Evolutionary conservation across 768 basidiomycete species (phyloP), one percentile per base, ranked within the genome.

Genomic region (Termitomyces sp.): DNA sequence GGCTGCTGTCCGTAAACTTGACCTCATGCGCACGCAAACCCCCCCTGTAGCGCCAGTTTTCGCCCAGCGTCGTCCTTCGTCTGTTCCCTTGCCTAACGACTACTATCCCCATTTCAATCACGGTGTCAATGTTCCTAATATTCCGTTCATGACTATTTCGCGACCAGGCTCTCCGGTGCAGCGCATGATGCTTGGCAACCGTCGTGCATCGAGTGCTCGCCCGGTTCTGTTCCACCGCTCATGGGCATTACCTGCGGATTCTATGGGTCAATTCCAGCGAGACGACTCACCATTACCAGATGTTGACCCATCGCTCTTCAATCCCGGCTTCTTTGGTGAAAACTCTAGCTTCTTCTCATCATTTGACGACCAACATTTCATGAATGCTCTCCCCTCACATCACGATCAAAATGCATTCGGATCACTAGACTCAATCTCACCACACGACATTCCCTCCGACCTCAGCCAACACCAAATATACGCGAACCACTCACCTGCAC

Each of bases 81-180:
- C 86, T 0, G 86, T 87, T 0, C 87, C 87, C 1, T 81, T 86
- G 10, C 83, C 82, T 3, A 80, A 79, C 63, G 74, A 76, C 50
- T 71, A 66, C 43, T 67, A 70, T 60, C 66, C 60, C 15, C 65
- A 59, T 54, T 60, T 57, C 67, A 68, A 72, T 59, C 73, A 73
- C 12, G 42, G 42, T 3, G 83, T 84, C 48, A 68, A 80, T 0
- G 66, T 85, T 14, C 82, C 84, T 0, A 69, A 76, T 0, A 58
- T 79, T 1, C 74, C 82, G 0, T 79, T 79, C 71, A 76, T 83
- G 62, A 60, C 75, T 5, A 57, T 67, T 0, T 81, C 83, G 1
- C 79, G 76, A 20, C 77, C 78, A 1, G 72, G 71, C 7, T 84
- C 82, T 1, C 83, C 79, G 15, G 73, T 81, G 25, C 75, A 76